Conservation (phyloP, 1,284 basidiomycete genomes). For the Calocybe gambosa region DNA sequence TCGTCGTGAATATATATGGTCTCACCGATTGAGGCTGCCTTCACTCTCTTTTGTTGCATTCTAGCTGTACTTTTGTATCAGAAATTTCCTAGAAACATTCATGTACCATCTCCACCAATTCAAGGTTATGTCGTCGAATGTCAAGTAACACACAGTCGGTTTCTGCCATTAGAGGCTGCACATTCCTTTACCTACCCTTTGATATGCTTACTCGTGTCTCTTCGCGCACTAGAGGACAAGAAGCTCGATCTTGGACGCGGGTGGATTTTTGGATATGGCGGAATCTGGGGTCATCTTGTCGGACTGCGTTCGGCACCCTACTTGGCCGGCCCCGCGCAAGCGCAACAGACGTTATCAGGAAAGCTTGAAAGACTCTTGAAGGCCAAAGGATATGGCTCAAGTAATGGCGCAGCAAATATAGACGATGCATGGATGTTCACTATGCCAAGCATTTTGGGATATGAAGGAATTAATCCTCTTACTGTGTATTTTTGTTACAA, state of each 20-base stretch:
- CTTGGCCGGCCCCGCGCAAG: slow-evolving; percentile 27
- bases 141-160: slow-evolving; percentile 50
- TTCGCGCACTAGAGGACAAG: slow-evolving; percentile 50
- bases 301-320: slow-evolving; percentile 46
- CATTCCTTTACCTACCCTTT: slow-evolving; percentile 66
- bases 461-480: slow-evolving; percentile 72
- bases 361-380: slow-evolving; percentile 36
- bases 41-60: slow-evolving; percentile 6
- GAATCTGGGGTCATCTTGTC: slow-evolving; percentile 36
- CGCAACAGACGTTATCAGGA: slow-evolving; percentile 24
- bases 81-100: background rate
- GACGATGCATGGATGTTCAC: slow-evolving; percentile 67
- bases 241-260: slow-evolving; percentile 45
- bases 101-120: slow-evolving; percentile 1
- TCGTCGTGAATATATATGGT: too few relatives aligned
- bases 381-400: slow-evolving; percentile 21
- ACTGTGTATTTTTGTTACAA: slow-evolving; percentile 70
- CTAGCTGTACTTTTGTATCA: slow-evolving; percentile 5
- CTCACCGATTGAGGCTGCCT: slow-evolving; percentile 3
- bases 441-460: slow-evolving; percentile 67
- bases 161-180: slow-evolving; percentile 43
- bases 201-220: slow-evolving; percentile 52
- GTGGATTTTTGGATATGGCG: slow-evolving; percentile 48
- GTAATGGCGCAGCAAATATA: slow-evolving; percentile 21
- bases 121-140: slow-evolving; percentile 47